These are phyloP conservation scores for Suillus plorans DNA, from an alignment of 768 basidiomycete genomes.

Conservation along the genomic window DNA sequence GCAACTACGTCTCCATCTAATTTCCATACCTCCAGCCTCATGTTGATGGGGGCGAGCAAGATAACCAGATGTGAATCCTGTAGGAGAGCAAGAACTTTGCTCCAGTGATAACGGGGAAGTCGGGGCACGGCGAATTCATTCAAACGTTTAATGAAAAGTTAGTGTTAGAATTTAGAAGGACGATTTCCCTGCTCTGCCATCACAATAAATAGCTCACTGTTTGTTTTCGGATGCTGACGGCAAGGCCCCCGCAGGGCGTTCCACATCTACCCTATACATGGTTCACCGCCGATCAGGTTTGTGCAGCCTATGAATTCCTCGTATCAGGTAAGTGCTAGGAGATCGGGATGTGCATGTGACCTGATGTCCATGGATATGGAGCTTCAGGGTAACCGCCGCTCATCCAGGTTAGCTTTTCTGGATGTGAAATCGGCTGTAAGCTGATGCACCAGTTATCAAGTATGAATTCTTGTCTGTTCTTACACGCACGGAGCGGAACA, in stretches of 20 bases:
- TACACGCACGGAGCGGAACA: background rate
- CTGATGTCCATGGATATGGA: background rate
- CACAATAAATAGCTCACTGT: background rate
- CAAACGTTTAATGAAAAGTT: no score
- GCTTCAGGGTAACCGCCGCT: background rate
- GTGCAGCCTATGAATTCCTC: background rate
- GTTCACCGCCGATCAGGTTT: background rate
- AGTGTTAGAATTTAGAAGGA: background rate
- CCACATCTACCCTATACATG: background rate
- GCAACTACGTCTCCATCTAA: background rate
- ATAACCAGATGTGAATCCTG: background rate
- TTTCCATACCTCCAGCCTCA: background rate
- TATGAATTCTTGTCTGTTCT: background rate
- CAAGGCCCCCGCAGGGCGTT: background rate
- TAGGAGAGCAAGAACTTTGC: background rate
- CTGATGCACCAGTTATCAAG: background rate
- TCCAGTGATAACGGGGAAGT: constrained; percentile 1
- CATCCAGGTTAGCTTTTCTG: background rate
- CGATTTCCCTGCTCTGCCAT: background rate
- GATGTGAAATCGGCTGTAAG: background rate
- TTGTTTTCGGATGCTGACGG: background rate
- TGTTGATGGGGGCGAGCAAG: background rate
- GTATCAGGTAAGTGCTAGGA: background rate
- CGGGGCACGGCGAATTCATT: background rate
- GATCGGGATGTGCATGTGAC: background rate